Base-by-base conservation (phyloP, 176 grass and related monocot genomes). In the Chloris gayana region DNA sequence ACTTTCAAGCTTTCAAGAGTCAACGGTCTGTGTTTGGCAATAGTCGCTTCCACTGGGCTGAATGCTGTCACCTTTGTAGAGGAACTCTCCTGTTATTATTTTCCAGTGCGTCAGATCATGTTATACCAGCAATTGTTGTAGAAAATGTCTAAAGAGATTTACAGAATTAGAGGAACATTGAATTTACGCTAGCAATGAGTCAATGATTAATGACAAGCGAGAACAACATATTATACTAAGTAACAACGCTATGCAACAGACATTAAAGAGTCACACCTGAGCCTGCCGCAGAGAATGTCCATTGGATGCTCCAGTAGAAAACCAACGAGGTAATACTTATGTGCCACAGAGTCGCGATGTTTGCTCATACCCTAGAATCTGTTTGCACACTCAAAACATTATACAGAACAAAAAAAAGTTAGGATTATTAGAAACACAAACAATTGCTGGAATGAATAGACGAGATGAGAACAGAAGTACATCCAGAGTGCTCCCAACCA, bases 11-110 rank as follows among this genome's bases (percentile, higher is more conserved):
- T 98, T 87, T 94, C 85, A 13, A 15, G 18, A 59, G 76, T 73
- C 73, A 97, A 85, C 30, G 78, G 76, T 58, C 91, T 82, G 62
- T 45, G 79, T 53, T 84, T 88, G 38, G 44, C 53, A 33, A 69
- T 9, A 73, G 69, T 80, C 26, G 88, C 77, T 87, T 97, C 95
- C 39, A 90, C 66, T 34, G 89, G 92, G 60, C 90, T 94, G 84
- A 86, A 92, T 72, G 83, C 90, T 34, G 64, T 72, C 68, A 97
- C 89, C 50, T 90, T 88, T 51, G 71, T 59, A 33, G 34, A 85
- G 19, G 21, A 49, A 8, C 47, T 70, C 32, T 83, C 66, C 82
- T 80, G 77, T 69, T 42, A 29, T 80, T 73, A 71, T 54, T 27
- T 29, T n/a, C 86, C 53, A 80, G 3, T 18, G 22, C 50, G 84